Conservation (phyloP, 2,329 filamentous ascomycete species). For the Fusarium succisae region DNA sequence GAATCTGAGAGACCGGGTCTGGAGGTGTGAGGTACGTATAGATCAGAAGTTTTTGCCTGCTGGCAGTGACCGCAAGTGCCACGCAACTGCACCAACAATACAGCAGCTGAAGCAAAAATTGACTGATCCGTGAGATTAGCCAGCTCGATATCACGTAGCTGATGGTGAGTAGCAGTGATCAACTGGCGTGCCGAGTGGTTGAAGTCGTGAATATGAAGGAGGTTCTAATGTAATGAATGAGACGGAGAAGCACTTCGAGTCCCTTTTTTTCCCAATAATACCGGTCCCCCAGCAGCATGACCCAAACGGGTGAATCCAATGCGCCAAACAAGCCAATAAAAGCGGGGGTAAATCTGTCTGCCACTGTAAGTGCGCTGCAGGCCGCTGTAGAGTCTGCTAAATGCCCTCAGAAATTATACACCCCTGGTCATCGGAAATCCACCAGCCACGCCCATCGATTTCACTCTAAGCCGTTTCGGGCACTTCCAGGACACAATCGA, state of each 20-base stretch:
- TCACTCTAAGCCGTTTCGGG: slow-evolving; percentile 44
- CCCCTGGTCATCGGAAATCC: slow-evolving; percentile 25
- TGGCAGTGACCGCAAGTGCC: slow-evolving; percentile 35
- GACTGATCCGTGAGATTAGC: neutral
- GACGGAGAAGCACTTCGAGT: slow-evolving; percentile 41
- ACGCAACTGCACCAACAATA: slow-evolving; percentile 26
- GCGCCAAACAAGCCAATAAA: slow-evolving; percentile 36
- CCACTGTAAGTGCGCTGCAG: slow-evolving; percentile 28
- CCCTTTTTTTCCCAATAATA: slow-evolving; percentile 44
- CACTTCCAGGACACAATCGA: slow-evolving; percentile 21
- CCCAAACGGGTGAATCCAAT: slow-evolving; percentile 32
- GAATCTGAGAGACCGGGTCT: slow-evolving; percentile 8
- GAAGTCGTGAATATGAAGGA: slow-evolving; percentile 34
- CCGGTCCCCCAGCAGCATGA: slow-evolving; percentile 26
- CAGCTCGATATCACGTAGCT: slow-evolving; percentile 5
- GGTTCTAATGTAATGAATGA: slow-evolving; percentile 37
- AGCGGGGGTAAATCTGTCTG: slow-evolving; percentile 5
- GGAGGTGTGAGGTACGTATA: slow-evolving; percentile 39
- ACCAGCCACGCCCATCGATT: slow-evolving; percentile 31
- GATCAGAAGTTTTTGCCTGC: slow-evolving; percentile 42
- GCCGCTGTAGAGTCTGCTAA: slow-evolving; percentile 16
- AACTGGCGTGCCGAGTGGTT: slow-evolving; percentile 20
- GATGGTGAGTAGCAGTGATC: slow-evolving; percentile 22
- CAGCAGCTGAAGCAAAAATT: slow-evolving; percentile 24
- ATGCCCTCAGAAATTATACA: slow-evolving; percentile 6